Base-by-base conservation (phyloP, 2,329 filamentous ascomycete genomes). In the Aspergillus uvarum region DNA sequence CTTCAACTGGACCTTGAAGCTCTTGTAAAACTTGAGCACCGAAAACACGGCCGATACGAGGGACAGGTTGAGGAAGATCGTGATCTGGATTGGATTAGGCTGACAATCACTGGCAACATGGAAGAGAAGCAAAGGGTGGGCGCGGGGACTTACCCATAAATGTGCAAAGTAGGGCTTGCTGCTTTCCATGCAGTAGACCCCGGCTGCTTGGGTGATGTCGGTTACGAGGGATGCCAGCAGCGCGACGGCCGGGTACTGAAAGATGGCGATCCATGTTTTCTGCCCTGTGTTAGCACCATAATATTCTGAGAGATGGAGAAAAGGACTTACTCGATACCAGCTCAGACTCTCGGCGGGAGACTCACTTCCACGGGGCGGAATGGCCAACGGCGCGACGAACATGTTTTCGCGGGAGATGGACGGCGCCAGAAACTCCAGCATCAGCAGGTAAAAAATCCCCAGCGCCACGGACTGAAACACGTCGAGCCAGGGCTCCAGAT, bases 361-460 rank as follows among this genome's bases (percentile, higher is more conserved):
- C 32, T 54, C 24, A 14, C 8, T 35, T n/a, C 51, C 32, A 26
- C 35, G 51, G 32, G 22, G 24, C 8, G 50, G 47, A 16, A 49
- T 32, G 7, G 50, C 26, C 24, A 42, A 47, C 1, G 53, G 11
- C 2, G 53, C 49, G 19, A 60, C 31, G 10, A 60, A 48, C 16
- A 29, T 21, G 14, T 51, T 19, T 11, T 31, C 12, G 2, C 48
- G 48, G n/a, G 16, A 21, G 16, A 73, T 65, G 50, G 74, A 72
- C 2, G 76, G 74, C 7, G 69, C 75, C 4, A 81, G 66, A 52
- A 74, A 80, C 49, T 78, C 77, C 63, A 76, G 79, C 44, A 81
- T 69, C 29, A 81, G 72, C 10, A 81, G 69, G 61, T 80, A 79
- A 64, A 81, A 81, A 11, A 72, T 71, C n/a, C 72, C 74, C 1